A percentile compares a stretch with the other conserved stretches of the same genome.
Conservation (phyloP, 257 asterid species). For the Anisodus acutangulus region DNA sequence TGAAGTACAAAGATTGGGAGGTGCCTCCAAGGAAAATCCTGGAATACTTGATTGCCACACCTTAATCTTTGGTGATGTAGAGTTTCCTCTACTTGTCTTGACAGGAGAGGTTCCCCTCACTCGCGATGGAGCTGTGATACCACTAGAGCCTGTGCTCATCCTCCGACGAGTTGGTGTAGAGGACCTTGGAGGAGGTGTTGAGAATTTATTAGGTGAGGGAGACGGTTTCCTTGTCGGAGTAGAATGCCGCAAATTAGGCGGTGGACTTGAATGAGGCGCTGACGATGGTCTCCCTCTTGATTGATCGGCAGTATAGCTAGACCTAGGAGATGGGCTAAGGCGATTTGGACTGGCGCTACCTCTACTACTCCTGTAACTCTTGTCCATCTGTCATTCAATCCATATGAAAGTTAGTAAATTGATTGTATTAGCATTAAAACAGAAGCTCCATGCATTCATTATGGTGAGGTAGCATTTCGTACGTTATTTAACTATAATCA, state of each 20-base stretch:
- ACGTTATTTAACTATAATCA: background rate
- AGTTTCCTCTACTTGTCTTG: constrained; percentile 73
- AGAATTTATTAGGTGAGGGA: constrained; percentile 72
- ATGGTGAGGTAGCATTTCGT: constrained; percentile 7
- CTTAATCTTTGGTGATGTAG: constrained; percentile 80
- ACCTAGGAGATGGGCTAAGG: constrained; percentile 79
- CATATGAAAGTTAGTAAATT: constrained; percentile 9
- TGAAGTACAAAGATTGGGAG: constrained; percentile 97
- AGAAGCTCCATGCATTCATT: background rate
- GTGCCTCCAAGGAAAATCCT: constrained; percentile 86
- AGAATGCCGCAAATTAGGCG: constrained; percentile 55
- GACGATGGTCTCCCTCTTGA: constrained; percentile 74
- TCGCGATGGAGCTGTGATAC: constrained; percentile 51
- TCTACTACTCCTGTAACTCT: constrained; percentile 64
- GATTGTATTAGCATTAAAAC: constrained; percentile 10
- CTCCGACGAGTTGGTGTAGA: constrained; percentile 76
- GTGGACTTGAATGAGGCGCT: constrained; percentile 75
- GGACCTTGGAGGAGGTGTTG: constrained; percentile 61
- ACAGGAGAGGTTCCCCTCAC: constrained; percentile 82
- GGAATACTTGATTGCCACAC: constrained; percentile 89
- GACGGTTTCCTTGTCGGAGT: constrained; percentile 74
- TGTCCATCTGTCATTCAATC: constrained; percentile 71
- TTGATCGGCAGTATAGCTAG: constrained; percentile 56
- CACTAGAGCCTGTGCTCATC: constrained; percentile 73
- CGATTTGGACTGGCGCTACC: constrained; percentile 92